Conservation (phyloP, 169 alveolate genomes). For the Perkinsus olseni region DNA sequence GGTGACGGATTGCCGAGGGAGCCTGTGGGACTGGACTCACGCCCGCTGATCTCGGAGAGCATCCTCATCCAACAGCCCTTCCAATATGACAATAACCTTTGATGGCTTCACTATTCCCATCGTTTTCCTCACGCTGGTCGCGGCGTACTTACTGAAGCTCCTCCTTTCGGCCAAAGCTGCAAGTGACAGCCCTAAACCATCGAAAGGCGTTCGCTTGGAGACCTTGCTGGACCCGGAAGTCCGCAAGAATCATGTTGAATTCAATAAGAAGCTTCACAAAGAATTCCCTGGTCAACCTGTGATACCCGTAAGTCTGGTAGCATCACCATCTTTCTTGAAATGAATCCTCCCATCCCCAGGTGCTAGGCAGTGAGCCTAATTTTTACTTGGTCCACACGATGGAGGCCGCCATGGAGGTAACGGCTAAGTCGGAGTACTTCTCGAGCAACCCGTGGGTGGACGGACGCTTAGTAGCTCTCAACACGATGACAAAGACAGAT, state of each 20-base stretch:
- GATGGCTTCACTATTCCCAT: not conserved
- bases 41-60: too few relatives aligned
- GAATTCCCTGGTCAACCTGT: not conserved
- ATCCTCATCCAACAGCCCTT: too few relatives aligned
- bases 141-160: not conserved
- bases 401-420: not conserved
- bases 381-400: not conserved
- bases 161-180: not conserved
- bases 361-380: not conserved
- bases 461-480: not conserved
- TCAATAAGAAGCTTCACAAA: not conserved
- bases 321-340: not conserved
- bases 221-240: not conserved
- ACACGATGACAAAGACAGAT: not conserved
- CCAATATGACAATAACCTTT: not conserved
- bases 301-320: not conserved
- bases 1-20: too few relatives aligned
- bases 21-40: too few relatives aligned
- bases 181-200: not conserved
- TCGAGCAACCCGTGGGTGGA: not conserved
- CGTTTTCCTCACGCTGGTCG: not conserved
- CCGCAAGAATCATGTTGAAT: not conserved
- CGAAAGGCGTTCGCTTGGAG: not conserved
- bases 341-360: not conserved
- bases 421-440: not conserved